These are phyloP conservation scores for Chlamydomonas schloesseri DNA, from an alignment of 139 green algal genomes.

Conservation along the genomic window DNA sequence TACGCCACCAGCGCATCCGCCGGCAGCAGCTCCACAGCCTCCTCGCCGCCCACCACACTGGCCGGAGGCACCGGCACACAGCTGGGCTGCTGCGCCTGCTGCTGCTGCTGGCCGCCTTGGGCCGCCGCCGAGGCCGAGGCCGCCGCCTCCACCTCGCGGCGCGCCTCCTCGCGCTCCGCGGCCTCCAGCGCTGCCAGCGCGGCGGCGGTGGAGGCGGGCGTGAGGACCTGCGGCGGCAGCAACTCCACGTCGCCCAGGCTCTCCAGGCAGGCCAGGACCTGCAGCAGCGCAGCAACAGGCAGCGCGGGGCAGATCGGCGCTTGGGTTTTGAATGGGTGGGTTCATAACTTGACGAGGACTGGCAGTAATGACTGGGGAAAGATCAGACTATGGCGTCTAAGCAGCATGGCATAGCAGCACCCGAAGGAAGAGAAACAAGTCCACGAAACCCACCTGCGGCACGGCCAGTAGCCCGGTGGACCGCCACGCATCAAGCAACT, in stretches of 20 bases:
- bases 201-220: too few species aligned
- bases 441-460: constrained; percentile 17
- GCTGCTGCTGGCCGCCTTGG: neutral
- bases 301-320: too few species aligned
- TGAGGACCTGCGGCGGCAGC: neutral
- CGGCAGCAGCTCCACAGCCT: constrained; percentile 10
- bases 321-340: too few species aligned
- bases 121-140: neutral
- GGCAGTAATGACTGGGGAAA: too few species aligned
- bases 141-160: neutral
- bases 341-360: too few species aligned
- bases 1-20: constrained; percentile 15
- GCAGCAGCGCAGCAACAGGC: too few species aligned
- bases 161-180: neutral
- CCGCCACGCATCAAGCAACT: neutral
- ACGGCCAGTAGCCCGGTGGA: neutral
- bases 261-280: neutral
- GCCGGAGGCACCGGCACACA: too few species aligned
- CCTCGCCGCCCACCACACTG: neutral
- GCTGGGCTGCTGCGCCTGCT: neutral
- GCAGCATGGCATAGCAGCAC: too few species aligned
- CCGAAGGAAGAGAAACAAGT: too few species aligned
- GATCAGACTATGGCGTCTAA: too few species aligned
- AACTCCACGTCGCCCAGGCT: neutral
- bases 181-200: neutral